A percentile compares a stretch with the other conserved stretches of the same genome.
Evolutionary conservation across 108 stramenopile species (phyloP).

Genomic region (Fistulifera solaris): DNA sequence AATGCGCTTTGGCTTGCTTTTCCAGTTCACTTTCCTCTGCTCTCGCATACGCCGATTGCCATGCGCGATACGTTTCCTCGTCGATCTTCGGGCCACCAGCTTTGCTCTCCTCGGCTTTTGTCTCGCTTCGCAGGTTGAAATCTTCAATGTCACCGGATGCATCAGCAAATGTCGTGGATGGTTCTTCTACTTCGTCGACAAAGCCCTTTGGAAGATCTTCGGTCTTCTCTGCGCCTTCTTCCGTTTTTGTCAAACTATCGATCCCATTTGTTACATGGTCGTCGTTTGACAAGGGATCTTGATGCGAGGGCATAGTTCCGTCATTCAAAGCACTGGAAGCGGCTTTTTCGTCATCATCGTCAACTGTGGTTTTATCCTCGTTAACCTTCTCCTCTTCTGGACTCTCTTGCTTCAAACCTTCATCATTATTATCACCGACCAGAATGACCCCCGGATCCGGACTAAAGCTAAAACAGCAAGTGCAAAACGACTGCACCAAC

Average conservation of each 20-base stretch:
- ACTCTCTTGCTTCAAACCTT: not conserved
- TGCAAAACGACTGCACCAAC: slow-evolving; percentile 1
- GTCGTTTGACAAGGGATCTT: too few species aligned
- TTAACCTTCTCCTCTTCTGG: not conserved
- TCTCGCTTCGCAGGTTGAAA: not conserved
- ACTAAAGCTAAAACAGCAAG: not conserved
- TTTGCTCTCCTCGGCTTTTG: not conserved
- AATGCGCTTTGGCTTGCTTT: slow-evolving; percentile 41
- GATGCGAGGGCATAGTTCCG: too few species aligned
- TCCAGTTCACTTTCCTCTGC: slow-evolving; percentile 54
- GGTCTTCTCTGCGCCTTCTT: too few species aligned
- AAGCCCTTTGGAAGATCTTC: too few species aligned
- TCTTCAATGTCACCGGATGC: not conserved
- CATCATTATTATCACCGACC: not conserved
- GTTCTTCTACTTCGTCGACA: not conserved
- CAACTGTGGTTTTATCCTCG: not conserved
- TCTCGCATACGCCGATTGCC: slow-evolving; percentile 52
- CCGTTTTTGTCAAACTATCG: too few species aligned
- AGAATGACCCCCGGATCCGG: too few species aligned
- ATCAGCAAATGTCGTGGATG: slow-evolving; percentile 2
- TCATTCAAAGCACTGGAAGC: too few species aligned
- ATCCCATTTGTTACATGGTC: too few species aligned
- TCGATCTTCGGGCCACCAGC: not conserved
- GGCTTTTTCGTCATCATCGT: not conserved
- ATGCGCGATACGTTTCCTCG: slow-evolving; percentile 60